Conservation (phyloP, 208 protist species). For the Wallacemonas sp. region DNA sequence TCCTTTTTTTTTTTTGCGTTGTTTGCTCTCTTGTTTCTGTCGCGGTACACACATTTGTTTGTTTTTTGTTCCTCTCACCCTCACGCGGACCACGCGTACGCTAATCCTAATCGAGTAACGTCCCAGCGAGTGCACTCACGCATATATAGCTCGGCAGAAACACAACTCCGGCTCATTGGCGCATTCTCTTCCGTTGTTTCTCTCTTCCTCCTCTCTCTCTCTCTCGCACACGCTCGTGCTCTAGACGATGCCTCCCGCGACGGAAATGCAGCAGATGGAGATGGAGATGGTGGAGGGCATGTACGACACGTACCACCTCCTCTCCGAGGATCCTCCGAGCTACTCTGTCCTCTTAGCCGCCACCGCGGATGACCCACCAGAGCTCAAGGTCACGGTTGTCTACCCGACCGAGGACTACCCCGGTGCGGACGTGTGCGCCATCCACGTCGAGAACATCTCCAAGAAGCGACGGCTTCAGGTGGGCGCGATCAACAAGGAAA, state of each 20-base stretch:
- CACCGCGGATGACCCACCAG: conserved; percentile 59
- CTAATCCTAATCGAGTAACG: too few relatives aligned
- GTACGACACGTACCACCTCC: conserved; percentile 84
- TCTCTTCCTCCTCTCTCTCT: not conserved
- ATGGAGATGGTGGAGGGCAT: conserved; percentile 91
- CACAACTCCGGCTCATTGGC: too few relatives aligned
- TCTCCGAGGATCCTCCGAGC: conserved; percentile 69
- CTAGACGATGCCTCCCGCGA: conserved; percentile 53
- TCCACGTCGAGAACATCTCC: conserved; percentile 63
- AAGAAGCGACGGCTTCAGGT: conserved; percentile 74
- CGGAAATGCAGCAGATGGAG: conserved; percentile 89
- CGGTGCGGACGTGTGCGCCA: conserved; percentile 48
- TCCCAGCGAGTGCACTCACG: too few relatives aligned
- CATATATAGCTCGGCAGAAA: too few relatives aligned
- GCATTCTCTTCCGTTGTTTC: not conserved
- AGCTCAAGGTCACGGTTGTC: conserved; percentile 79
- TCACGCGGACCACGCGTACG: too few relatives aligned
- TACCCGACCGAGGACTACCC: conserved; percentile 79
- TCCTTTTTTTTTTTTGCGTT: too few relatives aligned
- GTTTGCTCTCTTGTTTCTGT: too few relatives aligned
- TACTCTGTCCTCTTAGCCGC: conserved; percentile 75
- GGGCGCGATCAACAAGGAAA: conserved; percentile 51
- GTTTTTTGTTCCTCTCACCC: too few relatives aligned
- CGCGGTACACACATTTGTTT: too few relatives aligned
- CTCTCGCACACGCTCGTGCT: not conserved